Conservation (phyloP, 140 eudicot genomes). For the Anethum foeniculum region DNA sequence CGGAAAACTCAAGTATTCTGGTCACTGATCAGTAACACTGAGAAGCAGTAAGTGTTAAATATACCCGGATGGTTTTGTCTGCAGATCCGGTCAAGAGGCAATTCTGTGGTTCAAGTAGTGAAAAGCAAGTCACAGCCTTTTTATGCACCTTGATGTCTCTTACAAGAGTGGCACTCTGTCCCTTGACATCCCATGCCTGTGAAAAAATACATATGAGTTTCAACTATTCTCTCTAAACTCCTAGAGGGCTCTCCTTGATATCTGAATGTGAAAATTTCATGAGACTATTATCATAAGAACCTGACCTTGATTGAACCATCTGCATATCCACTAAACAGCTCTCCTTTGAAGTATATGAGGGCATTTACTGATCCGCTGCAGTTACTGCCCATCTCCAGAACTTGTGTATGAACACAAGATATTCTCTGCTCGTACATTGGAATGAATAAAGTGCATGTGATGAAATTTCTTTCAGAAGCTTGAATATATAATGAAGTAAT, state of each 20-base stretch:
- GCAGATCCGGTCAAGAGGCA: constrained; percentile 72
- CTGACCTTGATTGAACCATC: constrained; percentile 78
- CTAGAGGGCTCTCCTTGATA: neutral
- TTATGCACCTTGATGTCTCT: constrained; percentile 55
- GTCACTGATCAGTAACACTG: constrained; percentile 1
- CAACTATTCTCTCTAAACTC: neutral
- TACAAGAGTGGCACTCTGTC: constrained; percentile 55
- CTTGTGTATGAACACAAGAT: constrained; percentile 80
- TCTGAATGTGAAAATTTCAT: neutral
- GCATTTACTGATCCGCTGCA: constrained; percentile 70
- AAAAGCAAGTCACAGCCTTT: constrained; percentile 72
- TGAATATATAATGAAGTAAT: neutral
- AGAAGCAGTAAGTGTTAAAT: neutral
- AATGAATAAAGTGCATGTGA: constrained; percentile 12
- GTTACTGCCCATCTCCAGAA: constrained; percentile 49
- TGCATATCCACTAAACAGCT: constrained; percentile 64
- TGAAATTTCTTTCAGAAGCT: neutral
- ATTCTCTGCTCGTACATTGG: constrained; percentile 50
- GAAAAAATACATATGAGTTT: neutral
- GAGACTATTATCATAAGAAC: neutral
- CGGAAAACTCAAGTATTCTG: neutral
- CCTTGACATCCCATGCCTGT: constrained; percentile 75
- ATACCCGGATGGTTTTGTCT: constrained; percentile 63
- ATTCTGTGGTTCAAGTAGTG: constrained; percentile 56
- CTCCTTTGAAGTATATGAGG: constrained; percentile 65